Evolutionary conservation across 73 alveolate species (phyloP).

Genomic region (Blepharisma japonicum): DNA sequence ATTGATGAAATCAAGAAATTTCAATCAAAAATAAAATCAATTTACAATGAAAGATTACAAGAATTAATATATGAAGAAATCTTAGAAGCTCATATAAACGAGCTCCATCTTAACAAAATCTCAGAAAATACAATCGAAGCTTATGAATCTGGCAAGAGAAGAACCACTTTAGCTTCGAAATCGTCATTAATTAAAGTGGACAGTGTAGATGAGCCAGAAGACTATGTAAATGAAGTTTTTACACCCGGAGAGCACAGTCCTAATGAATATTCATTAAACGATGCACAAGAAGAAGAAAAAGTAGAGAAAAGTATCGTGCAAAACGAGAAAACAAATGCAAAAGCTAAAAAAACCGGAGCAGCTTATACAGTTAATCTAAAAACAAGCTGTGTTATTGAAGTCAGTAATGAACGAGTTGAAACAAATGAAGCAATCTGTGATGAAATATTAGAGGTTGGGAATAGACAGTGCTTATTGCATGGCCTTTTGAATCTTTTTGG

Average conservation of each 20-base stretch:
- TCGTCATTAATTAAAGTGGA: background rate
- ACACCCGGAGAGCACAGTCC: constrained; percentile 25
- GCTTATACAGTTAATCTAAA: background rate
- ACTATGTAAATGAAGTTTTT: background rate
- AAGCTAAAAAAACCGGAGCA: background rate
- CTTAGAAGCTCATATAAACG: background rate
- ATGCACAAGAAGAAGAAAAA: background rate
- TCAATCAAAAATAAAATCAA: too few species aligned
- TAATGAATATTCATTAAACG: background rate
- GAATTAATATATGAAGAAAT: background rate
- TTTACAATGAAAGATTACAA: background rate
- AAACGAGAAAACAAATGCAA: too few species aligned
- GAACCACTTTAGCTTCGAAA: background rate
- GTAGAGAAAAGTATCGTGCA: background rate
- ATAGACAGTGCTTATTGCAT: constrained; percentile 1
- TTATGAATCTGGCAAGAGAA: background rate
- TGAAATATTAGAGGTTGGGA: constrained; percentile 6
- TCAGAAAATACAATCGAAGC: background rate
- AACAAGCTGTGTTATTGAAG: background rate
- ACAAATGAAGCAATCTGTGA: too few species aligned
- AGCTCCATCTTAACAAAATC: background rate
- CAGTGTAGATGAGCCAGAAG: constrained; percentile 3
- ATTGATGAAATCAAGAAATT: too few species aligned
- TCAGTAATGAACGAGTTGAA: background rate
- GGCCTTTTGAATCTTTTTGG: background rate